phyloP scores from a whole-genome alignment of 345 rosid species.

The Linum usitatissimum region DNA sequence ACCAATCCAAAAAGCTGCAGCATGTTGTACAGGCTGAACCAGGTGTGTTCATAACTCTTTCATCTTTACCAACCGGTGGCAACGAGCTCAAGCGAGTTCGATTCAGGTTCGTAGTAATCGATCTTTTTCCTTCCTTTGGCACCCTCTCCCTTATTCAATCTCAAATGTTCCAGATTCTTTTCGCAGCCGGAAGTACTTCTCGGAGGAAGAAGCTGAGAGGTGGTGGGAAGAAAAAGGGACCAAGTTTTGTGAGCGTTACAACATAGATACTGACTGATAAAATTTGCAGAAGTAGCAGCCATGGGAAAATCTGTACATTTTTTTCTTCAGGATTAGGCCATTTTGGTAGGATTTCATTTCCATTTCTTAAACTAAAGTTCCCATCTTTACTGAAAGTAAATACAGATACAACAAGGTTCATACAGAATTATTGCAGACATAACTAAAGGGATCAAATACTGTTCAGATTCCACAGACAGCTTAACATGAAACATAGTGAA shows the following conservation, averaged over 20 bases:
- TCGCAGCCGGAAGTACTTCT: slow-evolving; percentile 61
- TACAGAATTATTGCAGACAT: no score
- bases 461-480: no score
- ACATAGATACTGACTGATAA: slow-evolving; percentile 13
- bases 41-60: slow-evolving; percentile 64
- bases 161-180: not conserved
- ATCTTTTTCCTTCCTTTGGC: not conserved
- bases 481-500: not conserved
- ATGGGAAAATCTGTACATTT: not conserved
- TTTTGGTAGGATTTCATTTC: no score
- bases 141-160: not conserved
- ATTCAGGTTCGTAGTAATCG: slow-evolving; percentile 42
- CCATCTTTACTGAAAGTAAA: no score
- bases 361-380: no score
- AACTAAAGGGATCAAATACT: no score
- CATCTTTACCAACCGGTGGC: slow-evolving; percentile 47
- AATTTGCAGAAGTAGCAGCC: not conserved
- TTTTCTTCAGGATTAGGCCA: no score
- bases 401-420: no score
- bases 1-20: slow-evolving; percentile 41
- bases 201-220: slow-evolving; percentile 68
- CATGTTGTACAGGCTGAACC: slow-evolving; percentile 64
- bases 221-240: slow-evolving; percentile 84
- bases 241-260: slow-evolving; percentile 50
- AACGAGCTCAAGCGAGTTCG: slow-evolving; percentile 77